Evolutionary conservation across 768 basidiomycete genomes (phyloP), one percentile per base, ranked within the genome.

Genomic region (Termitomyces sp.): DNA sequence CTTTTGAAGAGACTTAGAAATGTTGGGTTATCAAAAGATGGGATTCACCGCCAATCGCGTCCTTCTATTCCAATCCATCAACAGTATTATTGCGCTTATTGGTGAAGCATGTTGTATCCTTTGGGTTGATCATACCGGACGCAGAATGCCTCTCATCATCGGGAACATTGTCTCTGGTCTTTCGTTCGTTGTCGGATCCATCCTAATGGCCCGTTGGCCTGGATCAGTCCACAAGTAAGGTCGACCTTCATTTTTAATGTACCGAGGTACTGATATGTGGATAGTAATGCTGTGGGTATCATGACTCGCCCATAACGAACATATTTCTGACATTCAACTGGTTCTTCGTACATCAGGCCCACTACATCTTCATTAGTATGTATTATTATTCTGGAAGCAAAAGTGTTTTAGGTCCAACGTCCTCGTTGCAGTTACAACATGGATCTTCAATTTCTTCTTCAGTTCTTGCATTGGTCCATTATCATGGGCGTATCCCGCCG

Each of bases 1-100:
- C 2, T 9, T n/a, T 9, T 42, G 56, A 49, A 32, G 44, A 57
- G 18, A 7, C 4, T 41, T 7, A 20, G 46, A 12, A 53, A 6
- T 44, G 29, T 7, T 13, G 10, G 16, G 47, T 16, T 44, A 71
- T 67, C 74, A 73, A 16, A 48, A 75, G 71, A 79, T 79, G 73
- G 78, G 78, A 16, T 79, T 79, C 64, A 69, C 67, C 29, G 68
- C 76, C 0, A 73, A 72, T 9, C 74, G 74, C 13, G 75, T 79
- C 34, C 74, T 83, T 16, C 70, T 80, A 34, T 77, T 83, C 64
- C 81, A 82, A 63, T 79, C 77, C 4, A 78, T 81, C 61, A 83
- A 81, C 67, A 78, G 76, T 27, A 67, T 82, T 46, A 80, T 83
- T 55, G 80, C 79, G 3, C 70, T 83, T 32, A 75, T 80, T 43